Evolutionary conservation across 108 stramenopile species (phyloP).

Genomic region (Chaetoceros muelleri): DNA sequence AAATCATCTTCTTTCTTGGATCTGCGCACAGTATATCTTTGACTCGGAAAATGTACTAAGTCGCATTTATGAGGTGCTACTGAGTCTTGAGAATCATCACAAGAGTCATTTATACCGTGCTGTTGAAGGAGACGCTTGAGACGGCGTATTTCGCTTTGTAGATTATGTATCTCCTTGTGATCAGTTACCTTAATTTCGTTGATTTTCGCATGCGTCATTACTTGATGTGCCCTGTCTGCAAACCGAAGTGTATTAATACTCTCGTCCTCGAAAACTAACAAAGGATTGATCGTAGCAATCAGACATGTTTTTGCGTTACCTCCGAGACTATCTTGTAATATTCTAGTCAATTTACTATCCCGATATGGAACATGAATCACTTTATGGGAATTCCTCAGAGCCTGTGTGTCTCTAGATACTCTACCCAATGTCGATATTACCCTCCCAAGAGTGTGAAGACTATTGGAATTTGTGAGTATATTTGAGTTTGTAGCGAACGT

Average conservation of each 20-base stretch:
- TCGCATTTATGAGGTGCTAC: too few species aligned
- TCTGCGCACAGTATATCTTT: too few species aligned
- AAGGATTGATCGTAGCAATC: conserved; percentile 87
- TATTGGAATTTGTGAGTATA: too few species aligned
- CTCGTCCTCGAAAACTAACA: conserved; percentile 90
- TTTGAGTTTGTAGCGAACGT: too few species aligned
- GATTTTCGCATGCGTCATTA: not conserved
- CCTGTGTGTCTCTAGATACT: conserved; percentile 44
- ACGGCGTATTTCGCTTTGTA: not conserved
- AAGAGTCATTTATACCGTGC: too few species aligned
- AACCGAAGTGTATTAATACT: conserved; percentile 90
- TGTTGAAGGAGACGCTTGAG: not conserved
- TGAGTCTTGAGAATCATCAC: too few species aligned
- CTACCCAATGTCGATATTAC: conserved; percentile 91
- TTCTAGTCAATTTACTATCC: conserved; percentile 86
- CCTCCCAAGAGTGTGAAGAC: conserved; percentile 90
- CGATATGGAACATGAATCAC: conserved; percentile 79
- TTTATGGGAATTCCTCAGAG: conserved; percentile 17
- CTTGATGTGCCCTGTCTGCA: conserved; percentile 58
- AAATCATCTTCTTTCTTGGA: too few species aligned
- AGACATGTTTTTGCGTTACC: conserved; percentile 91
- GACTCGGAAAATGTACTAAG: too few species aligned
- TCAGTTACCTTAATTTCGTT: not conserved
- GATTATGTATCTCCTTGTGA: not conserved
- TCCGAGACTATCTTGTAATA: conserved; percentile 85